Evolutionary conservation across 306 rosid genomes (phyloP).

Genomic region (cucumber (Cucumis sativus)): DNA sequence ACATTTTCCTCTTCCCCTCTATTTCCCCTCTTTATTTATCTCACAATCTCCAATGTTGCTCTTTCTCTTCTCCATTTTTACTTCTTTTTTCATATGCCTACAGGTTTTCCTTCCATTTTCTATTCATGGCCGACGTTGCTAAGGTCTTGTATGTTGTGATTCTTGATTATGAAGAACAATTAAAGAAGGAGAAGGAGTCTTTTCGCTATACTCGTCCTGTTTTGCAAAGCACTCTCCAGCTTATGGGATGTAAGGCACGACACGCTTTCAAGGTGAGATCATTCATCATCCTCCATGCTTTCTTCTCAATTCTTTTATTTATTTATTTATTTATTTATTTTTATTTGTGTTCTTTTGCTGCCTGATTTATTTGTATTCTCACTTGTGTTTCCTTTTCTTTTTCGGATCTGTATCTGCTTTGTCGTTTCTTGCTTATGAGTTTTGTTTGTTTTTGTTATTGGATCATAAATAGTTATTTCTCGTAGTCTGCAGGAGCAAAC

Average conservation of each 20-base stretch:
- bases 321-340: no score
- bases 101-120: background rate
- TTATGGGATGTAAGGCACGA: conserved; percentile 94
- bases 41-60: background rate
- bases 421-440: background rate
- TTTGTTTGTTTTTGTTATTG: background rate
- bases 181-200: conserved; percentile 41
- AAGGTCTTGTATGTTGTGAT: conserved; percentile 54
- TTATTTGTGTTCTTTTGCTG: background rate
- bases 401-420: background rate
- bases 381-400: background rate
- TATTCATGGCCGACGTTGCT: conserved; percentile 29
- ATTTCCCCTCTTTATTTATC: background rate
- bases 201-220: conserved; percentile 77
- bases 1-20: background rate
- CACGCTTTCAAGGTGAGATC: conserved; percentile 76
- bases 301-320: background rate
- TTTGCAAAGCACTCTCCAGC: conserved; percentile 78
- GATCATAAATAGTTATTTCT: background rate
- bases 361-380: background rate
- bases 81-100: background rate
- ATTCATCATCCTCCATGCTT: background rate
- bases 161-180: conserved; percentile 38
- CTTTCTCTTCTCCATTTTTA: background rate
- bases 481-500: background rate